A percentile compares a stretch with the other conserved stretches of the same genome.
Evolutionary conservation across 768 basidiomycete species (phyloP).

Genomic region (Pleurotus sapidus): DNA sequence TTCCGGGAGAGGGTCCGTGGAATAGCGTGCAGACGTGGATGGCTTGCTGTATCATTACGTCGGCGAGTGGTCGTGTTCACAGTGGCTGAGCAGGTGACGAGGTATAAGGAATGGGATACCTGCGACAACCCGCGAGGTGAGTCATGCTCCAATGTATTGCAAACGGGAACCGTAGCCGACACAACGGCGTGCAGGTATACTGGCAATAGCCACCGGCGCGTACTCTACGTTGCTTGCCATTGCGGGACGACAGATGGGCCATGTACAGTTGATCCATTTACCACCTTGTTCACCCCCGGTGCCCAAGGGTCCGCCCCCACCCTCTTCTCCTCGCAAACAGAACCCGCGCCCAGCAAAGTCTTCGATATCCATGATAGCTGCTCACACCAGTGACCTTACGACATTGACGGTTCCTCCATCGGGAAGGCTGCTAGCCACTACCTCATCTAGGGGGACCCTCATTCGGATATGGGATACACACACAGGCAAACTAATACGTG

Average conservation of each 20-base stretch:
- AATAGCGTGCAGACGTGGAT: slow-evolving; percentile 75
- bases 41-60: slow-evolving; percentile 80
- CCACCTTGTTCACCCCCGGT: slow-evolving; percentile 71
- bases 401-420: slow-evolving; percentile 77
- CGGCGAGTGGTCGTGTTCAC: slow-evolving; percentile 79
- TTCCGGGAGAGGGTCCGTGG: slow-evolving; percentile 84
- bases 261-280: slow-evolving; percentile 84
- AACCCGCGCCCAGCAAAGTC: slow-evolving; percentile 58
- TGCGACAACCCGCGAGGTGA: slow-evolving; percentile 82
- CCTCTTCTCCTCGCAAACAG: slow-evolving; percentile 49
- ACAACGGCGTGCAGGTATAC: slow-evolving; percentile 46
- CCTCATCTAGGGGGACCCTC: slow-evolving; percentile 80
- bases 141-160: slow-evolving; percentile 17
- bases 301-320: slow-evolving; percentile 52
- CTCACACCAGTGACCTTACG: slow-evolving; percentile 77
- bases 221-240: slow-evolving; percentile 82
- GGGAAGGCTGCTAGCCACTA: slow-evolving; percentile 79
- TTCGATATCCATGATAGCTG: slow-evolving; percentile 77
- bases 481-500: slow-evolving; percentile 70
- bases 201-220: slow-evolving; percentile 76
- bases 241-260: slow-evolving; percentile 82
- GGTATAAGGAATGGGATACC: slow-evolving; percentile 82
- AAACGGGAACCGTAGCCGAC: neutral
- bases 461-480: slow-evolving; percentile 83
- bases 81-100: slow-evolving; percentile 56